Conservation (phyloP, 768 basidiomycete species). For the Gloeophyllum trabeum region DNA sequence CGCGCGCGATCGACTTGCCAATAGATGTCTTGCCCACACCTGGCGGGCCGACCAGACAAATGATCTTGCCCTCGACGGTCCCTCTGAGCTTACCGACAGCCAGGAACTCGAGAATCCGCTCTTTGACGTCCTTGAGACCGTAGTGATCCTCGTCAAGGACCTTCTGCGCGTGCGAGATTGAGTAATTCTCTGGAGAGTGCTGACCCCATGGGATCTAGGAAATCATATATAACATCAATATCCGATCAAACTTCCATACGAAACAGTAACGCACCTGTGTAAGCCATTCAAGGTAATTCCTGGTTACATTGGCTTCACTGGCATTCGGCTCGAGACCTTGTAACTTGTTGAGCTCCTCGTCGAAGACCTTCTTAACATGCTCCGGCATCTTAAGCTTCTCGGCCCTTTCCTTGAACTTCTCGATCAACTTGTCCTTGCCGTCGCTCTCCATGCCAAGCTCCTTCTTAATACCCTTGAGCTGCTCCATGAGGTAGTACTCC, state of each 20-base stretch:
- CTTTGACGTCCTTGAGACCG: conserved; percentile 84
- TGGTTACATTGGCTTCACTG: conserved; percentile 86
- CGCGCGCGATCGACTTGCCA: conserved; percentile 89
- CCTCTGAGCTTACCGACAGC: conserved; percentile 93
- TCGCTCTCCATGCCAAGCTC: conserved; percentile 93
- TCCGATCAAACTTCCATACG: neutral
- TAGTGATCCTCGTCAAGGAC: conserved; percentile 96
- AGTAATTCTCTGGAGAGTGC: conserved; percentile 88
- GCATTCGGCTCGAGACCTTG: conserved; percentile 84
- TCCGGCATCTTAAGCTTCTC: conserved; percentile 81
- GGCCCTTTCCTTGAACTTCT: conserved; percentile 85
- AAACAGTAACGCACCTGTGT: conserved; percentile 43
- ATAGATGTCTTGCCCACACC: conserved; percentile 98
- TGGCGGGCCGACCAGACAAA: conserved; percentile 92
- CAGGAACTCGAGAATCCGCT: conserved; percentile 90
- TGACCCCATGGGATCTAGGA: conserved; percentile 89
- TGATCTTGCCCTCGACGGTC: conserved; percentile 94
- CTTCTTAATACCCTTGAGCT: conserved; percentile 93
- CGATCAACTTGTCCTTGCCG: conserved; percentile 89
- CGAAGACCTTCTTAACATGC: conserved; percentile 84
- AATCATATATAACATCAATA: neutral
- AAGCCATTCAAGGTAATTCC: conserved; percentile 92
- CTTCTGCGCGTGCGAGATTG: conserved; percentile 66
- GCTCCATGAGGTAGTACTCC: conserved; percentile 95
- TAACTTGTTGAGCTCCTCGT: conserved; percentile 89